Evolutionary conservation across 805 yeast genomes (phyloP).

Genomic region (Kuraishia piskuri): DNA sequence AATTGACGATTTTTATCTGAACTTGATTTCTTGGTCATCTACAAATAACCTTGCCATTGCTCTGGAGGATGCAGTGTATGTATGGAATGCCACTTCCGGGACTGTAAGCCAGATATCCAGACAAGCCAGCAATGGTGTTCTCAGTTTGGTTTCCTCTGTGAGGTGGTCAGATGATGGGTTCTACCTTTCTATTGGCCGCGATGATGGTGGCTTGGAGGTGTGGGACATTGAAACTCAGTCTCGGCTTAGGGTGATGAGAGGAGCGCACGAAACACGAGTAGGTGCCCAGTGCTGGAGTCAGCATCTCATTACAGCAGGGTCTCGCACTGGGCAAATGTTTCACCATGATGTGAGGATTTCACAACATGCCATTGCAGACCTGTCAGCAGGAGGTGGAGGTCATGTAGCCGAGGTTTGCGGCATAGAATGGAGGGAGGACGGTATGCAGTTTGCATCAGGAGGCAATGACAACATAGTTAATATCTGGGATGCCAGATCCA

Average conservation of each 20-base stretch:
- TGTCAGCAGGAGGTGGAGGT: slow-evolving; percentile 26
- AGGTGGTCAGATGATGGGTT: slow-evolving; percentile 90
- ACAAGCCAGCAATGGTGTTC: slow-evolving; percentile 33
- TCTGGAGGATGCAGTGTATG: slow-evolving; percentile 70
- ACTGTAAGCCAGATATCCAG: slow-evolving; percentile 54
- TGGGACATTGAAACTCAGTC: slow-evolving; percentile 84
- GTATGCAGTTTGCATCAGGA: slow-evolving; percentile 80
- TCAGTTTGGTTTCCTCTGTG: slow-evolving; percentile 55
- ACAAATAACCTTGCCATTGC: slow-evolving; percentile 84
- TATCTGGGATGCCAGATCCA: slow-evolving; percentile 81
- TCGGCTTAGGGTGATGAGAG: slow-evolving; percentile 71
- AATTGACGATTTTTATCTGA: slow-evolving; percentile 85
- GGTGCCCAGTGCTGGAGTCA: slow-evolving; percentile 82
- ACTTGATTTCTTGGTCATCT: slow-evolving; percentile 80
- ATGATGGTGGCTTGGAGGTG: slow-evolving; percentile 78
- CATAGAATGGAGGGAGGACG: slow-evolving; percentile 75
- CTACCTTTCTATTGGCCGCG: slow-evolving; percentile 75
- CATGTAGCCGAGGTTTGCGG: slow-evolving; percentile 94
- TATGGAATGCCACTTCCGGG: slow-evolving; percentile 88
- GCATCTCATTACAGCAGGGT: slow-evolving; percentile 78
- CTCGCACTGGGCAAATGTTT: slow-evolving; percentile 75
- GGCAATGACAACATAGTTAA: slow-evolving; percentile 92
- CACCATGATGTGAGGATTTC: slow-evolving; percentile 88
- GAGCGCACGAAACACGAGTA: slow-evolving; percentile 59
- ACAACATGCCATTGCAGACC: slow-evolving; percentile 55